These are phyloP conservation scores for Thermochaetoides thermophila DNA, from an alignment of 495 filamentous ascomycete genomes.

Conservation along the genomic window DNA sequence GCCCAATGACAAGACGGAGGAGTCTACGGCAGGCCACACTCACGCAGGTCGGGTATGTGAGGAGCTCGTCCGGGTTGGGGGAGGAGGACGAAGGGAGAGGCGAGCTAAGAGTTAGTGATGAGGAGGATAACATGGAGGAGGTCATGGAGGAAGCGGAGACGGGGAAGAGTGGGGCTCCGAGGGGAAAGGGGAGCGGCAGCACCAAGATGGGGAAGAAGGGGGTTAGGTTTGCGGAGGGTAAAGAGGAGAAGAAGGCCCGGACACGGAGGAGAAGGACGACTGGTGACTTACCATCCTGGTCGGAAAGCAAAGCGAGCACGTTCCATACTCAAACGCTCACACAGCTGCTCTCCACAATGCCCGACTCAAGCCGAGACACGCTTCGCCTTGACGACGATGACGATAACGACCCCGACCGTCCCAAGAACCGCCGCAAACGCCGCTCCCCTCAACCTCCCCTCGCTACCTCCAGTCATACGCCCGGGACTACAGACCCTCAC, in stretches of 20 bases:
- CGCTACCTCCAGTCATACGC: too few species aligned
- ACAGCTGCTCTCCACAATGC: too few species aligned
- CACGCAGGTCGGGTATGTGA: conserved; percentile 33
- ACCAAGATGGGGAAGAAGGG: conserved; percentile 6
- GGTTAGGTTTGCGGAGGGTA: conserved; percentile 2
- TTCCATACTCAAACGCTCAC: conserved; percentile 33
- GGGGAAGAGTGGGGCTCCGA: conserved; percentile 6
- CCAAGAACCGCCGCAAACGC: too few species aligned
- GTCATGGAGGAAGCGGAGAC: conserved; percentile 6
- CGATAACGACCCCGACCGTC: too few species aligned
- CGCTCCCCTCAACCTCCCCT: too few species aligned
- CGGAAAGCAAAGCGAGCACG: conserved; percentile 11
- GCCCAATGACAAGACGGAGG: not conserved
- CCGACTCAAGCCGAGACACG: too few species aligned
- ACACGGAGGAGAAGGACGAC: conserved; percentile 25
- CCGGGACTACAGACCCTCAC: too few species aligned
- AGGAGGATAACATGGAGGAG: conserved; percentile 5
- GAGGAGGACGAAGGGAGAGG: conserved; percentile 1
- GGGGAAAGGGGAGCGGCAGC: not conserved
- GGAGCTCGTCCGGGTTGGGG: conserved; percentile 5
- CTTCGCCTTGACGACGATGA: too few species aligned
- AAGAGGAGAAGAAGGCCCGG: not conserved
- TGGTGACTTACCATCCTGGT: conserved; percentile 17
- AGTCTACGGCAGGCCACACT: conserved; percentile 28
- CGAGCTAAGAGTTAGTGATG: conserved; percentile 7